These are phyloP conservation scores for Yarrowia porcina DNA, from an alignment of 805 yeast species.

Conservation along the genomic window DNA sequence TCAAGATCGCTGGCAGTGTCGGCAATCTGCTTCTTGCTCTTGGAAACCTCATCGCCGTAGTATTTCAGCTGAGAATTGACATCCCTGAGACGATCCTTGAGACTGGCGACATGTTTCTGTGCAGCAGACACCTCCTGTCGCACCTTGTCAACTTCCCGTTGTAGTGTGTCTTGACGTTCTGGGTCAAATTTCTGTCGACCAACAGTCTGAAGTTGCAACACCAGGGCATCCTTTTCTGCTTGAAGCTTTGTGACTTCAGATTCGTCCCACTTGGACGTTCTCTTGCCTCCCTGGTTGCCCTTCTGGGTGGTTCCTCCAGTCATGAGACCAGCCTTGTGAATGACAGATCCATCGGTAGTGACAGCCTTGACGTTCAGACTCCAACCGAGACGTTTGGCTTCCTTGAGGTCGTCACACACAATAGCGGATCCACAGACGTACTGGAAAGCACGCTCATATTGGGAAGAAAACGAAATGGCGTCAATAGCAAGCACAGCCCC, in stretches of 20 bases:
- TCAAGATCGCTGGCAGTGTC: slow-evolving; percentile 26
- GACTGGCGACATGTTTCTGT: slow-evolving; percentile 6
- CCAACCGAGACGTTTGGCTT: slow-evolving; percentile 77
- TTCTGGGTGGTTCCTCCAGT: slow-evolving; percentile 70
- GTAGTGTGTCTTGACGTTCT: not conserved
- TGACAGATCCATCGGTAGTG: slow-evolving; percentile 77
- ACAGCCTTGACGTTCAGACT: slow-evolving; percentile 60
- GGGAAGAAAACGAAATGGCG: slow-evolving; percentile 60
- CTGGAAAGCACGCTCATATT: slow-evolving; percentile 71
- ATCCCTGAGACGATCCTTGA: slow-evolving; percentile 26
- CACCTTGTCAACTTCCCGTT: slow-evolving; percentile 8
- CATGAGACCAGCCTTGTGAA: slow-evolving; percentile 85
- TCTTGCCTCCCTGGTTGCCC: slow-evolving; percentile 8
- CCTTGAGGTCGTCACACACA: slow-evolving; percentile 64
- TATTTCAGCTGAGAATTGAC: slow-evolving; percentile 30
- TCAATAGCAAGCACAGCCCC: slow-evolving; percentile 64
- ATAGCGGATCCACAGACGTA: slow-evolving; percentile 77
- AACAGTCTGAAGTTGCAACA: slow-evolving; percentile 49
- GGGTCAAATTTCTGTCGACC: slow-evolving; percentile 16
- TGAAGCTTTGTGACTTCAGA: slow-evolving; percentile 47
- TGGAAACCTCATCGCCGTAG: slow-evolving; percentile 25
- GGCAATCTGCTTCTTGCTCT: slow-evolving; percentile 25
- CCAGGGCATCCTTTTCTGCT: slow-evolving; percentile 49
- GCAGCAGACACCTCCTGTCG: slow-evolving; percentile 9
- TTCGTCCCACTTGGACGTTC: slow-evolving; percentile 61